Conservation (phyloP, 2,329 filamentous ascomycete species). For the Fusarium xyrophilum region DNA sequence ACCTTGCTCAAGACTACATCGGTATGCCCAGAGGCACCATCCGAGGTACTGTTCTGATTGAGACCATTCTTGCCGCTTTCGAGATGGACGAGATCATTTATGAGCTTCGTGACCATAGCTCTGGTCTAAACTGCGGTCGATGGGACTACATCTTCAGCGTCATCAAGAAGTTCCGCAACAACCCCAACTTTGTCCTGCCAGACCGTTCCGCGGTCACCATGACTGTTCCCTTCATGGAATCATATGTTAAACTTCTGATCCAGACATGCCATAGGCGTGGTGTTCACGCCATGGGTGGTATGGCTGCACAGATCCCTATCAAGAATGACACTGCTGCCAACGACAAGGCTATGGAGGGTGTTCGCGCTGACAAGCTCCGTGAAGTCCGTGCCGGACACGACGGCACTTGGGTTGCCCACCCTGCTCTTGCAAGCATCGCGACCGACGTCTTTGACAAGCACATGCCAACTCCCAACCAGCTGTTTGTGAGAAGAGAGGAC, state of each 20-base stretch:
- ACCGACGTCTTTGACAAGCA: slow-evolving; percentile 95
- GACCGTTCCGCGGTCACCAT: slow-evolving; percentile 93
- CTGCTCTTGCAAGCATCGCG: slow-evolving; percentile 86
- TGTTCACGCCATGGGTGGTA: slow-evolving; percentile 98
- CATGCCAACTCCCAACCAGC: slow-evolving; percentile 98
- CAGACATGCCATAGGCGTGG: slow-evolving; percentile 97
- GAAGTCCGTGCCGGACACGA: slow-evolving; percentile 96
- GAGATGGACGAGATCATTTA: slow-evolving; percentile 99
- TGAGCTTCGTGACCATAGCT: slow-evolving; percentile 94
- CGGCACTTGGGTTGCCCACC: slow-evolving; percentile 96
- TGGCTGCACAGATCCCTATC: slow-evolving; percentile 99
- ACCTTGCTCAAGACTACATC: slow-evolving; percentile 91
- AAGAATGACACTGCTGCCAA: slow-evolving; percentile 93
- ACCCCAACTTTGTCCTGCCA: slow-evolving; percentile 89
- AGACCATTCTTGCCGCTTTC: slow-evolving; percentile 96
- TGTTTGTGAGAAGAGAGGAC: slow-evolving; percentile 89
- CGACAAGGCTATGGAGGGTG: slow-evolving; percentile 90
- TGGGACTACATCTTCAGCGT: slow-evolving; percentile 99
- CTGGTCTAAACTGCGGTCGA: slow-evolving; percentile 95
- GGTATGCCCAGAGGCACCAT: slow-evolving; percentile 90
- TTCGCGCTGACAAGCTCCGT: slow-evolving; percentile 93
- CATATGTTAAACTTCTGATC: slow-evolving; percentile 94
- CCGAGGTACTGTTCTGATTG: slow-evolving; percentile 92
- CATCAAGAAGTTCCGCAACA: slow-evolving; percentile 99
- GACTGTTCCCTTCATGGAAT: slow-evolving; percentile 98